Base-by-base conservation (phyloP, 495 filamentous ascomycete genomes). In the Sordaria brevicollis region DNA sequence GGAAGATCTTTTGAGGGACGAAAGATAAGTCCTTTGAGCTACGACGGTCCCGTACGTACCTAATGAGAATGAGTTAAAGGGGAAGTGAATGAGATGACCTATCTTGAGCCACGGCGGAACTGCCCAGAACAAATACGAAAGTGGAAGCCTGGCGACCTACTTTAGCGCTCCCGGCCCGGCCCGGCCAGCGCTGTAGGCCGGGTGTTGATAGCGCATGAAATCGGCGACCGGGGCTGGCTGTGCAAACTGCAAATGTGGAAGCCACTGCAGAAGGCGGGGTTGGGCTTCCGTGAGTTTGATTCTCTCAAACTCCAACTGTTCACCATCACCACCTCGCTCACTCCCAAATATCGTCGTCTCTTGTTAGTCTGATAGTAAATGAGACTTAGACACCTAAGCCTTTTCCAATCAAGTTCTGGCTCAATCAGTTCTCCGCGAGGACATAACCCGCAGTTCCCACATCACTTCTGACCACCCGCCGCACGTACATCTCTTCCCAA, bases 401-500 rank as follows among this genome's bases (percentile, higher is more conserved):
- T n/a, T 25, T n/a, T 1, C 41, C 19, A 57, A 29, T 25, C 25
- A 2, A 31, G 33, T 11, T 17, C 11, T 31, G 15, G 49, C 15
- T 70, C 38, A 69, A 38, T 71, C 65, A 21, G 25, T n/a, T n/a
- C n/a, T n/a, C n/a, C n/a, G n/a, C 34, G 6, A 76, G 65, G 9
- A 66, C 67, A 54, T 75, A 76, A 0, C 74, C 74, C 35, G 67
- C 74, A 0, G 74, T 71, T 5, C 71, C 73, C 5, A 65, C 41
- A 68, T 76, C 66, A 8, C 33, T 35, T 67, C 65, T 68, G 10
- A 68, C 25, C 5, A 76, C 15, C 21, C 25, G 49, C 21, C 33
- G 49, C 6, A n/a, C n/a, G n/a, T 34, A 4, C 33, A 76, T 36
- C 1, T 29, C 2, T 2, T 67, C 31, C 7, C 71, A n/a, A 5